phyloP scores from a whole-genome alignment of 345 rosid genomes.

The Citrus sinensis region DVS_A1.0 CM039165.1:33652501-33653000 shows the following conservation, averaged over 20 bases:
- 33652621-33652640: neutral
- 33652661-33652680: neutral
- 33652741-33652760: conserved; percentile 4
- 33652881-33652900: conserved; percentile 68
- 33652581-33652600: neutral
- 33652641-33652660: neutral
- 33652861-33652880: conserved; percentile 37
- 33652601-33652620: neutral
- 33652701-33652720: neutral
- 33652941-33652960: conserved; percentile 65
- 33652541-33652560: neutral
- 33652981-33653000: conserved; percentile 45
- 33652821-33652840: conserved; percentile 56
- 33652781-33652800: conserved; percentile 18
- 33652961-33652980: conserved; percentile 54
- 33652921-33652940: conserved; percentile 79
- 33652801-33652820: conserved; percentile 19
- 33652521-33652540: neutral
- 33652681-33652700: conserved; percentile 18
- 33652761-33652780: conserved; percentile 8
- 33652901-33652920: conserved; percentile 84
- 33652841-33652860: conserved; percentile 31
- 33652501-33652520: too few relatives aligned
- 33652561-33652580: neutral
- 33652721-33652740: conserved; percentile 20